phyloP scores from a whole-genome alignment of 1,284 basidiomycete species.

The Ustilago esculenta region DNA sequence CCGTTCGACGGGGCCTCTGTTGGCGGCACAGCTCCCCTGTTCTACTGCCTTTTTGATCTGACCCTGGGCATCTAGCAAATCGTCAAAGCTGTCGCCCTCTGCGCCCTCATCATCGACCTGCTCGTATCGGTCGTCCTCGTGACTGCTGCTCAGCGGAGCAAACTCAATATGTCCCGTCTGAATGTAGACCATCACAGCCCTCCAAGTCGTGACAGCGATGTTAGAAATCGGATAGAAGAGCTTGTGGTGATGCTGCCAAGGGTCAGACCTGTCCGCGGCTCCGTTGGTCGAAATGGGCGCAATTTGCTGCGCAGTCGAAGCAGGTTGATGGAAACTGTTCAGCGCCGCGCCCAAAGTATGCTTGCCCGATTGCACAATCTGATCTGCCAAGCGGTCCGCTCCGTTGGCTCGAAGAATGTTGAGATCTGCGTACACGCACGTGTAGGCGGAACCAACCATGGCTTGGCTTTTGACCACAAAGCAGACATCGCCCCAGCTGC shows the following conservation, averaged over 20 bases:
- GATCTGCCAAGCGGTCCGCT: background rate
- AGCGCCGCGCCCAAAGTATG: background rate
- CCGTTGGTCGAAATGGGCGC: no score
- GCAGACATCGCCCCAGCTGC: constrained; percentile 25
- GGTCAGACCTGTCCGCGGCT: no score
- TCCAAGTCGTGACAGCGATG: constrained; percentile 20
- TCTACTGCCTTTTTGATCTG: no score
- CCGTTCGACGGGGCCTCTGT: no score
- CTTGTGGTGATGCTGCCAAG: no score
- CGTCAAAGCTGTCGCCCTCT: background rate
- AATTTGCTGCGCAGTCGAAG: no score
- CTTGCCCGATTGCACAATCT: background rate
- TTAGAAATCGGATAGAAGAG: background rate
- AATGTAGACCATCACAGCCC: constrained; percentile 13
- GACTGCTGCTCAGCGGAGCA: background rate
- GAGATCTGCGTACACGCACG: background rate
- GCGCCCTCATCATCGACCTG: background rate
- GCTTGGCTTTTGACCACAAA: constrained; percentile 17
- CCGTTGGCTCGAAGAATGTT: background rate
- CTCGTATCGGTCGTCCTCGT: background rate
- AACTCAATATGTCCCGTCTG: constrained; percentile 26
- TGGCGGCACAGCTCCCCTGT: no score
- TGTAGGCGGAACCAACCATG: constrained; percentile 1
- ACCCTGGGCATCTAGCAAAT: no score
- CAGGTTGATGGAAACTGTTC: no score